phyloP scores from a whole-genome alignment of 805 yeast species.

The Saccharomycopsis oosterbeekiorum region DNA sequence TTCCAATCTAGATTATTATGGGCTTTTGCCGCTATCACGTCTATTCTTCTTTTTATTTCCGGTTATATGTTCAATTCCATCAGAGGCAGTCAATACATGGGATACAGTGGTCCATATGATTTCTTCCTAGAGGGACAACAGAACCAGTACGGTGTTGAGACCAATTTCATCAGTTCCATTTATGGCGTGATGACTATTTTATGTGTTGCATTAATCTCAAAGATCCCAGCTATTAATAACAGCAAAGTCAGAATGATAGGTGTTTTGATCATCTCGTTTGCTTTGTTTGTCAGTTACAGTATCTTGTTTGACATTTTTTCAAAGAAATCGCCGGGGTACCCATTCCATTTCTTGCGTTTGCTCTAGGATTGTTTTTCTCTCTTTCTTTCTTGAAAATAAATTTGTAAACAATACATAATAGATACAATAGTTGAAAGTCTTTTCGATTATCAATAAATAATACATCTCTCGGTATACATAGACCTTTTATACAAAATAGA shows the following conservation, averaged over 20 bases:
- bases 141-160: slow-evolving; percentile 76
- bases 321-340: slow-evolving; percentile 67
- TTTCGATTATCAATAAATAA: neutral
- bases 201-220: slow-evolving; percentile 47
- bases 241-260: slow-evolving; percentile 39
- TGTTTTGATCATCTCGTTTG: slow-evolving; percentile 33
- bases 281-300: slow-evolving; percentile 51
- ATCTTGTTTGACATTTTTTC: slow-evolving; percentile 56
- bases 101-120: slow-evolving; percentile 33
- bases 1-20: slow-evolving; percentile 51
- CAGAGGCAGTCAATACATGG: slow-evolving; percentile 52
- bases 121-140: slow-evolving; percentile 59
- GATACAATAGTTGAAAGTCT: neutral
- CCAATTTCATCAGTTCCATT: slow-evolving; percentile 69
- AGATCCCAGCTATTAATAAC: slow-evolving; percentile 40
- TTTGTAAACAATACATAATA: neutral
- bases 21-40: slow-evolving; percentile 57
- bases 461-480: no score
- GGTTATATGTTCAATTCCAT: slow-evolving; percentile 94
- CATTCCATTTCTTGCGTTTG: slow-evolving; percentile 46
- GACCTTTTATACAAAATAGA: no score
- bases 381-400: neutral
- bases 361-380: neutral
- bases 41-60: slow-evolving; percentile 61
- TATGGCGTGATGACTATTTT: slow-evolving; percentile 61